Base-by-base conservation (phyloP, 345 rosid species). In the Sonneratia caseolaris region DNA sequence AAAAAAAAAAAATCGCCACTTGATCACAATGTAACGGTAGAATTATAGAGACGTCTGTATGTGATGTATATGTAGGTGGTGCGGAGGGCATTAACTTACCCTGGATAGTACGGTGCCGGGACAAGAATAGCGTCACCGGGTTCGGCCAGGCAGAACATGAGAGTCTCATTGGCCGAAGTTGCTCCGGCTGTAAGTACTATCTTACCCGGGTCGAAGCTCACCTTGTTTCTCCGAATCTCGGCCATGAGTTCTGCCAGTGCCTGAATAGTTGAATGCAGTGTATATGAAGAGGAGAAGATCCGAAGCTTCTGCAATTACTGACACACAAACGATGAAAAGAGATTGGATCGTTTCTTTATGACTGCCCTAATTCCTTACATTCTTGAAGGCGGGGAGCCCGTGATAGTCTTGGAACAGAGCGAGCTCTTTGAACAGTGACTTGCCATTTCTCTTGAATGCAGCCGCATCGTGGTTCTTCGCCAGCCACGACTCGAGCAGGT, bases 331-430 rank as follows among this genome's bases (percentile, higher is more conserved):
- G 53, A 42, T 16, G 59, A 18, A 55, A 55, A 27, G 32, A 18
- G 6, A 18, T 55, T 55, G 21, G 0, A 16, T 55, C 3, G 18
- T 55, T 21, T 15, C 21, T 14, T 16, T 27, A 27, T 27, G 32
- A 27, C 32, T 36, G 9, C 19, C 37, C 3, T 64, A 3, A 16
- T 14, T 14, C 24, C 37, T 21, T 69, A 69, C 72, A 3, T 49
- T 71, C 37, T 62, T 71, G 68, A 71, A 71, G 37, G 68, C 67
- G 21, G 66, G 67, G 40, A 71, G 74, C 24, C 74, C 74, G 24
- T 71, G 74, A 24, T 71, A 71, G n/a, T 61, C 74, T 40, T 71
- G 74, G 51, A 71, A 71, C 24, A 71, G 67, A 37, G 74, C 68
- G 42, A 57, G 51, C 55, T 71, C 68, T 40, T 65, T 71, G 51